phyloP scores from a whole-genome alignment of 2,329 filamentous ascomycete species.

The Fusarium compactum region DNA sequence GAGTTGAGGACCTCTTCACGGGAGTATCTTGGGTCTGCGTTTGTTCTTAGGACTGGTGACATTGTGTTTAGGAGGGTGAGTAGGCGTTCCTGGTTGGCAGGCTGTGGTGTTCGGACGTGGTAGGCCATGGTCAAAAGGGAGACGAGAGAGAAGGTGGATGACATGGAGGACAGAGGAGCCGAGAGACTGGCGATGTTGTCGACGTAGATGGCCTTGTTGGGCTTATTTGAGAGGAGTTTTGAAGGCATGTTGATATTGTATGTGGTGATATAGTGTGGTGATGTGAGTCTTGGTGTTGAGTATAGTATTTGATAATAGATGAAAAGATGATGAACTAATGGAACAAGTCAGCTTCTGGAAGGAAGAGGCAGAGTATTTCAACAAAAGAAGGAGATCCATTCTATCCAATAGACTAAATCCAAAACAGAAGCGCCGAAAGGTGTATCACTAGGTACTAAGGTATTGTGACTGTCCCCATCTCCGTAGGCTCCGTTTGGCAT shows the following conservation, averaged over 20 bases:
- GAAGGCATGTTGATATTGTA: conserved; percentile 22
- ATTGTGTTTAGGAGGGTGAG: conserved; percentile 52
- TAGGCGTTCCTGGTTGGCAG: conserved; percentile 48
- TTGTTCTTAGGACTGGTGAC: conserved; percentile 40
- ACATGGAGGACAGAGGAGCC: conserved; percentile 49
- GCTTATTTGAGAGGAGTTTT: conserved; percentile 41
- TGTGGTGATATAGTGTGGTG: neutral
- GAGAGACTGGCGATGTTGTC: conserved; percentile 50
- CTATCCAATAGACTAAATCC: conserved; percentile 11
- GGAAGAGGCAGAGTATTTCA: conserved; percentile 24
- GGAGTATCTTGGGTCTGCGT: conserved; percentile 31
- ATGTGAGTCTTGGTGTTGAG: conserved; percentile 11
- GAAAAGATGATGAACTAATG: conserved; percentile 14
- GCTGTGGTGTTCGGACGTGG: conserved; percentile 45
- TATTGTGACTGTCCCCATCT: conserved; percentile 29
- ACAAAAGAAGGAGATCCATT: conserved; percentile 28
- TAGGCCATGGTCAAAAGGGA: conserved; percentile 52
- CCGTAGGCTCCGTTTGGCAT: conserved; percentile 38
- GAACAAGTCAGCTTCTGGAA: conserved; percentile 35
- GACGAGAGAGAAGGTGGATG: conserved; percentile 50
- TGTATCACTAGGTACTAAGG: neutral
- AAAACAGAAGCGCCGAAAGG: conserved; percentile 28
- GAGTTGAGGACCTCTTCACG: conserved; percentile 49
- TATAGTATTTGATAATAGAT: neutral
- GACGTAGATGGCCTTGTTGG: conserved; percentile 42